Conservation (phyloP, 1,284 basidiomycete genomes). For the Athelia psychrophila region DNA sequence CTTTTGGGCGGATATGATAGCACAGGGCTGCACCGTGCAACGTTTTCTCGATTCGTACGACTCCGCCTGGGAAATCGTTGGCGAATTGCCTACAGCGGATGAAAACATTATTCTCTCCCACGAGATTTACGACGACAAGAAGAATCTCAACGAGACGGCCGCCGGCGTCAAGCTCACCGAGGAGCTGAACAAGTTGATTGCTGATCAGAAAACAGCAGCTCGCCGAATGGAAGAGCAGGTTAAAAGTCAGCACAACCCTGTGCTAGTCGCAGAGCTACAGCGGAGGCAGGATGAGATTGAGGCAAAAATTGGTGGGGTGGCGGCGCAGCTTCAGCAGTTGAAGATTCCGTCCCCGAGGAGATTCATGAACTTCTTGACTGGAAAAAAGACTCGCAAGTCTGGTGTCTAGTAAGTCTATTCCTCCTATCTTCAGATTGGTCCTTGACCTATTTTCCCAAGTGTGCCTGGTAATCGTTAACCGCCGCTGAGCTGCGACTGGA, state of each 20-base stretch:
- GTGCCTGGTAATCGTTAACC: too few relatives aligned
- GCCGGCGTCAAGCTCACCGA: too few relatives aligned
- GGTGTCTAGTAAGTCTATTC: too few relatives aligned
- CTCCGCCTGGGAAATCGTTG: too few relatives aligned
- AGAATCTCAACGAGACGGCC: too few relatives aligned
- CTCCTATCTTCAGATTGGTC: too few relatives aligned
- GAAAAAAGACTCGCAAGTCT: not conserved
- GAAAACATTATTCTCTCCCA: too few relatives aligned
- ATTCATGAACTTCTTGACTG: not conserved
- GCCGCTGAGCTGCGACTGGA: too few relatives aligned
- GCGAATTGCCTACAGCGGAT: too few relatives aligned
- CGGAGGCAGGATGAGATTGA: not conserved
- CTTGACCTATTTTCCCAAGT: too few relatives aligned
- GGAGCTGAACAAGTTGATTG: not conserved
- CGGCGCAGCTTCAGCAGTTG: not conserved
- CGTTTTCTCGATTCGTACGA: not conserved
- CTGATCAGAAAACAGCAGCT: not conserved
- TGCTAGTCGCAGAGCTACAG: not conserved
- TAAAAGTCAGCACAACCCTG: not conserved
- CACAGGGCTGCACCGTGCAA: not conserved
- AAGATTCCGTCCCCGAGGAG: not conserved
- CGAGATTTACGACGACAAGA: too few relatives aligned
- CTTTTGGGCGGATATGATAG: slow-evolving; percentile 1
- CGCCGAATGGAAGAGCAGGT: not conserved
- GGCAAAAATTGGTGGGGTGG: not conserved